Evolutionary conservation across 768 basidiomycete species (phyloP).

Genomic region (Mycena capillaripes): DNA sequence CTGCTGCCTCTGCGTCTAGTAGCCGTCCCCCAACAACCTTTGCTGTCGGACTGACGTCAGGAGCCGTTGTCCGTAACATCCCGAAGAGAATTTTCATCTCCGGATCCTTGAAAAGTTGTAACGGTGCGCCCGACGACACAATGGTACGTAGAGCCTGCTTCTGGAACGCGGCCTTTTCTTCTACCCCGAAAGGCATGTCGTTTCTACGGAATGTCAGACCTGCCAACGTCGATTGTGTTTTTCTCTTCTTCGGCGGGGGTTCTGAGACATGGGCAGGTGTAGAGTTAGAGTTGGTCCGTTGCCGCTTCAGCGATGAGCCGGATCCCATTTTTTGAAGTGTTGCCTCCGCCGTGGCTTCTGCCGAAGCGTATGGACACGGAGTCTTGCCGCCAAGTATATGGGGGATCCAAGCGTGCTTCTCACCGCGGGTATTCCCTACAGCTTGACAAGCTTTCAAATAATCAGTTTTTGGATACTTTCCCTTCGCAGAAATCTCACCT

Average conservation of each 20-base stretch:
- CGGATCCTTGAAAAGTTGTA: not conserved
- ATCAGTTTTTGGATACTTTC: not conserved
- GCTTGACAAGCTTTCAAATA: not conserved
- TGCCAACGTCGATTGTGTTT: not conserved
- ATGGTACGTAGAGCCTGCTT: conserved; percentile 12
- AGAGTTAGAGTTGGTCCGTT: not conserved
- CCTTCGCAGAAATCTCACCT: not conserved
- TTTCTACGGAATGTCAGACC: not conserved
- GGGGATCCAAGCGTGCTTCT: conserved; percentile 7
- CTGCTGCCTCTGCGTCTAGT: not conserved
- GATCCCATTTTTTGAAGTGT: not conserved
- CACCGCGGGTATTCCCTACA: not conserved
- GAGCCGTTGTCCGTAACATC: conserved; percentile 17
- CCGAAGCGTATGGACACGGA: conserved; percentile 5
- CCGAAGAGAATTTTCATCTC: conserved; percentile 21
- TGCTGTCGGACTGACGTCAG: not conserved
- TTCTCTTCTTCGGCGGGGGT: not conserved
- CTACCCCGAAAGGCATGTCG: conserved; percentile 4
- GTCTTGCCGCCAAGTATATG: conserved; percentile 18
- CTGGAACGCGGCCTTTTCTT: not conserved
- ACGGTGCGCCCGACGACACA: not conserved
- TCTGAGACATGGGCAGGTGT: not conserved
- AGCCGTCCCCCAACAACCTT: conserved; percentile 19
- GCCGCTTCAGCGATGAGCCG: not conserved
- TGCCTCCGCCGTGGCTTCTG: conserved; percentile 7